Evolutionary conservation across 78 protist species (phyloP).

Genomic region (slime mould (Dictyostelium discoideum)): DNA sequence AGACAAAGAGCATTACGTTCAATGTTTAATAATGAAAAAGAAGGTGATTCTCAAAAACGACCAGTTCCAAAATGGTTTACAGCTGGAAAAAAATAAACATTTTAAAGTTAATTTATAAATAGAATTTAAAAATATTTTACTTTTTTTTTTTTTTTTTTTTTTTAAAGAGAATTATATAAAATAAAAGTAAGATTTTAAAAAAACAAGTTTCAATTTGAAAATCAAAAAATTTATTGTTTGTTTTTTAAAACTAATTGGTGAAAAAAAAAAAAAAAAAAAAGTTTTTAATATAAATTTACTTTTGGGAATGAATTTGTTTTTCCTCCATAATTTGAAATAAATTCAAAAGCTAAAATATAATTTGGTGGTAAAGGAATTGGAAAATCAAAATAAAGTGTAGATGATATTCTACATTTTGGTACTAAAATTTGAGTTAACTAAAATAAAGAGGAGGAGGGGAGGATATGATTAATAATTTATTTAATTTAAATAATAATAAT

Average conservation of each 20-base stretch:
- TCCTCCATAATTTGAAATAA: conserved; percentile 70
- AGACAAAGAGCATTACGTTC: background rate
- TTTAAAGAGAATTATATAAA: background rate
- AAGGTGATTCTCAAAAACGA: background rate
- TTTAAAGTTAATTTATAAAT: background rate
- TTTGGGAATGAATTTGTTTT: conserved; percentile 22
- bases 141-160: background rate
- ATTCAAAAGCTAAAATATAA: conserved; percentile 33
- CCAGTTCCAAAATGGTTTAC: conserved; percentile 53
- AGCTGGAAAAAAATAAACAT: conserved; percentile 22
- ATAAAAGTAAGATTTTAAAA: too few relatives aligned
- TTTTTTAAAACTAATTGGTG: background rate
- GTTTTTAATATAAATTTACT: background rate
- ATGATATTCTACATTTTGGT: conserved; percentile 50
- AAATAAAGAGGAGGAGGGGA: too few relatives aligned
- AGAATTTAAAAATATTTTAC: too few relatives aligned
- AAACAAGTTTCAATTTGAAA: background rate
- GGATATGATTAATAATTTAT: background rate
- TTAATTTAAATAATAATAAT: too few relatives aligned
- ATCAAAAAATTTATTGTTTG: background rate
- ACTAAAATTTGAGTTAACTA: conserved; percentile 44
- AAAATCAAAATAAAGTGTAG: conserved; percentile 65
- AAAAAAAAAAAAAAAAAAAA: background rate
- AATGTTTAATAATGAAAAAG: conserved; percentile 9
- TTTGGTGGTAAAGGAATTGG: conserved; percentile 39